Evolutionary conservation across 441 rosid genomes (phyloP), one percentile per base, ranked within the genome.

Genomic region (California macrophylla): DNA sequence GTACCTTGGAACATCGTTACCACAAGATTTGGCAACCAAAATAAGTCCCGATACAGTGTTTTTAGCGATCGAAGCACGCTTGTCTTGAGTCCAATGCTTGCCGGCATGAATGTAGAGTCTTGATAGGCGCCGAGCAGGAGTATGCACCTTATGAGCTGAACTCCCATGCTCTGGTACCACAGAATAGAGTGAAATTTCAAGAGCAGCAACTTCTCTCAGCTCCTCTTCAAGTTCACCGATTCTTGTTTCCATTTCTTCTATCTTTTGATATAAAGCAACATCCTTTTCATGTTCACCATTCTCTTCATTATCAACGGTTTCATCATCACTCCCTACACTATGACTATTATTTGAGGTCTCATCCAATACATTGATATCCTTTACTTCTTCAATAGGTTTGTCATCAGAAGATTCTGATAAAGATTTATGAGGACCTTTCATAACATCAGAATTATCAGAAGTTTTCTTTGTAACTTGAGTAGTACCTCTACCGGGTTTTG

Each of bases 1-100:
- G 62, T 85, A 93, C 98, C 98, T 94, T 9, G 99, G 91, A 71
- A 92, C 97, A 78, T 94, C 98, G 73, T 92, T 89, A 66, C 98
- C 98, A 75, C 99, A 94, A 54, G 98, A 93, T 82, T 94, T 94
- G 66, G 97, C 91, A 7, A 86, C 94, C 78, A 88, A 78, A 72
- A 87, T 82, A 70, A 94, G 77, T 61, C 96, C 94, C 15, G 97
- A 94, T 73, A 89, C 85, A 54, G 84, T 85, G 81, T 86, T 92
- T 89, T 81, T 85, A 72, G 97, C 94, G 47, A 92, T 91, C 73
- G 82, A 81, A 30, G 89, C 90, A 83, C 86, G 84, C 80, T 92
- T 84, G 74, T 83, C 74, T 42, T 70, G 82, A 68, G 77, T 79
- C 29, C 66, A 75, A 78, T 86, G 88, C 74, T 69, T 83, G 79